phyloP scores from a whole-genome alignment of 2,329 filamentous ascomycete genomes.

The Trichoderma hamatum region DNA sequence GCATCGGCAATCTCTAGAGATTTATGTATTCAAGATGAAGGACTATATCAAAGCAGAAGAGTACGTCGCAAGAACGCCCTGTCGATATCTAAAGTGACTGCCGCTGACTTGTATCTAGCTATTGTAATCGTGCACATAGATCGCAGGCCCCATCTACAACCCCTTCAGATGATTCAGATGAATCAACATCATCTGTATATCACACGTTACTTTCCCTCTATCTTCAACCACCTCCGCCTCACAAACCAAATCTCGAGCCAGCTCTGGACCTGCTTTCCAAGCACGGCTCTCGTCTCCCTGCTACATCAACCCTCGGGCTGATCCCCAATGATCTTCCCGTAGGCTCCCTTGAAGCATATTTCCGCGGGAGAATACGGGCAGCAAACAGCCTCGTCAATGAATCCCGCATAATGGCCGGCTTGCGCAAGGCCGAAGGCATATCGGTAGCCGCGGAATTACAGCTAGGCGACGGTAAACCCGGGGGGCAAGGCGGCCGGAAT shows the following conservation, averaged over 20 bases:
- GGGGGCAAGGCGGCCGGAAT: constrained; percentile 57
- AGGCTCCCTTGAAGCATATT: constrained; percentile 82
- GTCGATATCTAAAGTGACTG: neutral
- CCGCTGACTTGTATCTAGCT: constrained; percentile 49
- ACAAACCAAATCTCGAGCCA: constrained; percentile 73
- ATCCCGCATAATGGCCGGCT: constrained; percentile 72
- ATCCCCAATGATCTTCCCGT: constrained; percentile 82
- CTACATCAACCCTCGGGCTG: constrained; percentile 79
- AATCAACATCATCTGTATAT: constrained; percentile 77
- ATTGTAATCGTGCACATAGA: constrained; percentile 86
- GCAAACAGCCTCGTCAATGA: constrained; percentile 83
- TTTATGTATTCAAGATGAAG: constrained; percentile 93
- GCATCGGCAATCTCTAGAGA: constrained; percentile 93
- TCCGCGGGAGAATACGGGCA: constrained; percentile 83
- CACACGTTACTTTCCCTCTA: constrained; percentile 89
- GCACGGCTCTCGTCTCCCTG: constrained; percentile 88
- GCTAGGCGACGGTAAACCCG: constrained; percentile 67
- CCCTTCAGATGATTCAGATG: constrained; percentile 45
- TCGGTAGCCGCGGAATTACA: constrained; percentile 72
- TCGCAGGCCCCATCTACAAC: constrained; percentile 51
- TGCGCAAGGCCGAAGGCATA: constrained; percentile 80
- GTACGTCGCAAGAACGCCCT: constrained; percentile 55
- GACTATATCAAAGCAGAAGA: constrained; percentile 91
- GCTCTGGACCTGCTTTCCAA: constrained; percentile 87
- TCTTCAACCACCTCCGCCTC: constrained; percentile 74